Base-by-base conservation (phyloP, 163 green algal species). In the Scenedesmus sp. region DNA sequence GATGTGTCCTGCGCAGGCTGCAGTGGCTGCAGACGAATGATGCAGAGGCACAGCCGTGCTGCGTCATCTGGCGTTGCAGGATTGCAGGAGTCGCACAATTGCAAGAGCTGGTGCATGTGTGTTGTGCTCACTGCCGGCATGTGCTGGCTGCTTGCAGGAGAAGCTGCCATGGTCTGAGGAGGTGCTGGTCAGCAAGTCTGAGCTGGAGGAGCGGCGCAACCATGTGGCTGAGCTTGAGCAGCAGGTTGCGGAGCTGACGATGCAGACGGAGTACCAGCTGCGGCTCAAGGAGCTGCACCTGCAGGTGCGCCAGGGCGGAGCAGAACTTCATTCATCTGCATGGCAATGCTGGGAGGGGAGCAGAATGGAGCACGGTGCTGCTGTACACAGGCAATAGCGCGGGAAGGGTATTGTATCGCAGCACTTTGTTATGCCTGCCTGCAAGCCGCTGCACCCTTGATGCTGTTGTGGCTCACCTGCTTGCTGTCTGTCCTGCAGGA, bases 261-360 rank as follows among this genome's bases (percentile, higher is more conserved):
- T 98, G 94, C 96, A 98, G 92, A 98, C 97, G 83, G 97, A 99
- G 95, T 99, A 99, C 94, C 96, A 98, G 95, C 95, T 99, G 87
- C 95, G 97, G 52, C 95, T 99, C 54, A 98, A 98, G 91, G 97
- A 98, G 88, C 94, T 98, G 76, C 95, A 97, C 66, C 88, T 98
- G 67, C 96, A 98, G 81, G 94, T 95, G 87, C 0, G 90, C 10
- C 15, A 60, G 34, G 1, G 76, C 76, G 5, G 5, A 16, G 54
- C 81, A 86, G 54, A 67, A 5, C 26, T 13, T 12, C 54, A 34
- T 46, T 46, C 34, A 67, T 2, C 46, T 46, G 77, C 52, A 56
- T 52, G n/a, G 9, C 74, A 18, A 5, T 82, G 74, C n/a, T 56
- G 13, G 55, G 74, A 16, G 3, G 23, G 23, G 74, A 20, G n/a